phyloP scores from a whole-genome alignment of 2,329 filamentous ascomycete genomes.

The Fonsecaea multimorphosa region DNA sequence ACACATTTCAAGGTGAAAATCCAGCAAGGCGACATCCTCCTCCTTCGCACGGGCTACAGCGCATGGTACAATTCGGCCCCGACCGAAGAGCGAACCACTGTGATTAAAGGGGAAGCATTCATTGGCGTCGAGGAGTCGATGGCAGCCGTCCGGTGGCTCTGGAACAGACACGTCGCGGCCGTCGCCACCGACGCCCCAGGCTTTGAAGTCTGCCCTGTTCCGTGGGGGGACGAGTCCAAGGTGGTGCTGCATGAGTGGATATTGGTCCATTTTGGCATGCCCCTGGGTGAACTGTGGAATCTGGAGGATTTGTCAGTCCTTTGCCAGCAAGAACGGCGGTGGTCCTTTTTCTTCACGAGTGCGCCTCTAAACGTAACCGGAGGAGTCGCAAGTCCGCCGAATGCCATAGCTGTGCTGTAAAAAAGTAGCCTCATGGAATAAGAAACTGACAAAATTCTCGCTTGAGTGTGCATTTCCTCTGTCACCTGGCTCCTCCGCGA shows the following conservation, averaged over 20 bases:
- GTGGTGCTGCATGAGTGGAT: slow-evolving; percentile 46
- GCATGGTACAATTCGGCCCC: slow-evolving; percentile 60
- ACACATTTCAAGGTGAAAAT: slow-evolving; percentile 60
- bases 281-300: slow-evolving; percentile 54
- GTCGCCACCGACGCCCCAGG: slow-evolving; percentile 67
- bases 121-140: slow-evolving; percentile 60
- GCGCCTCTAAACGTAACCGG: slow-evolving; percentile 49
- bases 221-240: slow-evolving; percentile 40
- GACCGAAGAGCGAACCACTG: slow-evolving; percentile 36
- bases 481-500: neutral
- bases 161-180: slow-evolving; percentile 70
- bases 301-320: slow-evolving; percentile 46
- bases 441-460: neutral
- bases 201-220: slow-evolving; percentile 68
- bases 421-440: neutral
- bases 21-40: slow-evolving; percentile 67
- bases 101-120: slow-evolving; percentile 44
- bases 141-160: slow-evolving; percentile 67
- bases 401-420: slow-evolving; percentile 33
- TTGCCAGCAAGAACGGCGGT: slow-evolving; percentile 45
- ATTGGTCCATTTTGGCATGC: slow-evolving; percentile 50
- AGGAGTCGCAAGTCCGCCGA: slow-evolving; percentile 44
- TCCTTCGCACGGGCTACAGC: slow-evolving; percentile 69
- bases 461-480: neutral
- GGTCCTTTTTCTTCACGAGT: slow-evolving; percentile 51